phyloP scores from a whole-genome alignment of 225 moss, liverwort and hornwort genomes.

The Thuidium tamariscinum region DNA sequence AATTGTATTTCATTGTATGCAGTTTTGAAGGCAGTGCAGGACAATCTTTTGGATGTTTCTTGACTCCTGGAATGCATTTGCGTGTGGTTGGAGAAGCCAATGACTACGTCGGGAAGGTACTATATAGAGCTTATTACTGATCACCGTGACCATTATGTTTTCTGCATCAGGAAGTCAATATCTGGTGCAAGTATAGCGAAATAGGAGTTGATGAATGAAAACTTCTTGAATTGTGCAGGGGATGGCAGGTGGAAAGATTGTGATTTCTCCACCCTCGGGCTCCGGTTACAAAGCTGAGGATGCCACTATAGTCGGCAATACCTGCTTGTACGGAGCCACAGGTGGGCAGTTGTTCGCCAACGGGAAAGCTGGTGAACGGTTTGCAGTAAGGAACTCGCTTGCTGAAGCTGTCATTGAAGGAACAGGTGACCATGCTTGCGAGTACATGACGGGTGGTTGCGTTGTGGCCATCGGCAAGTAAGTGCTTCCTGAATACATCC shows the following conservation, averaged over 20 bases:
- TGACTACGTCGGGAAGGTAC: constrained; percentile 98
- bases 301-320: constrained; percentile 83
- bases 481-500: constrained; percentile 2
- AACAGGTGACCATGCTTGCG: constrained; percentile 87
- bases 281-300: constrained; percentile 62
- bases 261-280: constrained; percentile 42
- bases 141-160: not conserved
- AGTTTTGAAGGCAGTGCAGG: constrained; percentile 97
- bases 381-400: constrained; percentile 94
- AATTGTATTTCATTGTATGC: not conserved
- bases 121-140: not conserved
- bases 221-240: constrained; percentile 32
- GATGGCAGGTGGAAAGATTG: constrained; percentile 95
- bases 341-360: constrained; percentile 93
- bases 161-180: not conserved
- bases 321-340: constrained; percentile 96
- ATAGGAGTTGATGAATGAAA: not conserved
- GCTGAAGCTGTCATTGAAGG: constrained; percentile 98
- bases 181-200: not conserved
- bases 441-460: constrained; percentile 99
- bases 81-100: constrained; percentile 84
- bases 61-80: constrained; percentile 67
- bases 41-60: constrained; percentile 94
- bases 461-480: constrained; percentile 90
- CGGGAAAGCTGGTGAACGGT: constrained; percentile 93